Evolutionary conservation across 1,139 yeast genomes (phyloP).

Genomic region (Oligophagozyma castellii): DNA sequence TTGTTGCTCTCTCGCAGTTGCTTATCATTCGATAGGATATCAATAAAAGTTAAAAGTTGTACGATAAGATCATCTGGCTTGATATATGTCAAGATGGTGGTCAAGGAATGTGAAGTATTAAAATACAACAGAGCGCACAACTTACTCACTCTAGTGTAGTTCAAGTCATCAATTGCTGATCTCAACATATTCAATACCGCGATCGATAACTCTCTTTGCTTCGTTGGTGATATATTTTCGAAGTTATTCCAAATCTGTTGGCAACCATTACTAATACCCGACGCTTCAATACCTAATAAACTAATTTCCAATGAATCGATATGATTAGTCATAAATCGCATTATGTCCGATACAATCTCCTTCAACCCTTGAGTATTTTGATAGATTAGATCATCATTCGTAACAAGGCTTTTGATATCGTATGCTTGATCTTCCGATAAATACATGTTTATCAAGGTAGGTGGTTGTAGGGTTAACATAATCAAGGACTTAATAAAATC

Average conservation of each 20-base stretch:
- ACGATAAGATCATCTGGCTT: constrained; percentile 12
- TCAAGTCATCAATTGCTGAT: constrained; percentile 28
- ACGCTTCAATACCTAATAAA: constrained; percentile 29
- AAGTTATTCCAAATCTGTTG: constrained; percentile 28
- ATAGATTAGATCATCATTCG: constrained; percentile 18
- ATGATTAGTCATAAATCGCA: constrained; percentile 26
- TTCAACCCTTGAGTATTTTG: constrained; percentile 19
- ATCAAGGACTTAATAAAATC: constrained; percentile 43
- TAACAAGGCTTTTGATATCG: constrained; percentile 22
- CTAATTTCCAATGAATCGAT: constrained; percentile 41
- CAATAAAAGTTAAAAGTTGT: constrained; percentile 15
- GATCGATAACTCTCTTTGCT: constrained; percentile 29
- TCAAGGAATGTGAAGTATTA: constrained; percentile 19
- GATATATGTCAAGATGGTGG: constrained; percentile 15
- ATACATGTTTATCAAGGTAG: constrained; percentile 31
- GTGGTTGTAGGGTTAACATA: constrained; percentile 30
- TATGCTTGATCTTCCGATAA: constrained; percentile 32
- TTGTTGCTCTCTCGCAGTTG: no score
- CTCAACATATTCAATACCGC: constrained; percentile 27
- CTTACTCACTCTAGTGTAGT: constrained; percentile 15
- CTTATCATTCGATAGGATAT: constrained; percentile 9
- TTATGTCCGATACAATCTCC: constrained; percentile 16
- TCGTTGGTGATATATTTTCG: constrained; percentile 31
- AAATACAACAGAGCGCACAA: constrained; percentile 16
- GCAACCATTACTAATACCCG: constrained; percentile 22